These are phyloP conservation scores for Macrotyloma uniflorum DNA, from an alignment of 306 rosid genomes.

Conservation along the genomic window DNA sequence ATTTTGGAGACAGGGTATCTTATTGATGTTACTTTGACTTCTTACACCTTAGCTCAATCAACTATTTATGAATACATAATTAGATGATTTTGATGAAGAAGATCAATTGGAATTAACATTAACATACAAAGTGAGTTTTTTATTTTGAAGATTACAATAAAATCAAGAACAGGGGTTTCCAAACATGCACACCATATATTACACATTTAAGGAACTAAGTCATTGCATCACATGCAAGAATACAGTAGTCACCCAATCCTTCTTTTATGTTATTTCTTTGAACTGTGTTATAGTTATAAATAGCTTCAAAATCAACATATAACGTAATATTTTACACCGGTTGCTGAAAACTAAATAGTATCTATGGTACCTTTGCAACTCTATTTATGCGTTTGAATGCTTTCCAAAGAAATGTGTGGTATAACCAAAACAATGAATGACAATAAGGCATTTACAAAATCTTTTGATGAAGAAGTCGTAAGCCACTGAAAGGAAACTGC, in stretches of 20 bases:
- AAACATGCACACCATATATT: not conserved
- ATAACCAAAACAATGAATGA: not conserved
- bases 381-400: not conserved
- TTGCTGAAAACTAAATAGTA: constrained; percentile 13
- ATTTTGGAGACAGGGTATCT: not conserved
- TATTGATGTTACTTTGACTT: constrained; percentile 26
- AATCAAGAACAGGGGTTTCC: not conserved
- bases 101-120: constrained; percentile 23
- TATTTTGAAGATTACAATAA: constrained; percentile 5
- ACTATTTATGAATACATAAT: constrained; percentile 1
- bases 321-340: not conserved
- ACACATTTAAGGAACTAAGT: constrained; percentile 14
- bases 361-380: not conserved
- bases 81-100: constrained; percentile 21
- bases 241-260: not conserved
- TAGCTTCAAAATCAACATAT: constrained; percentile 21
- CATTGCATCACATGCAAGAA: constrained; percentile 16
- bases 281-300: not conserved
- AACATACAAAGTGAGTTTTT: not conserved
- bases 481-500: constrained; percentile 17
- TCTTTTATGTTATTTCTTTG: constrained; percentile 17
- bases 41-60: constrained; percentile 11
- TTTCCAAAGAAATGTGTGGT: constrained; percentile 7
- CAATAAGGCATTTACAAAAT: not conserved
- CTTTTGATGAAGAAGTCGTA: not conserved